Evolutionary conservation across 805 yeast species (phyloP), one percentile per base, ranked within the genome.

Genomic region (Candida nemodendra): DNA sequence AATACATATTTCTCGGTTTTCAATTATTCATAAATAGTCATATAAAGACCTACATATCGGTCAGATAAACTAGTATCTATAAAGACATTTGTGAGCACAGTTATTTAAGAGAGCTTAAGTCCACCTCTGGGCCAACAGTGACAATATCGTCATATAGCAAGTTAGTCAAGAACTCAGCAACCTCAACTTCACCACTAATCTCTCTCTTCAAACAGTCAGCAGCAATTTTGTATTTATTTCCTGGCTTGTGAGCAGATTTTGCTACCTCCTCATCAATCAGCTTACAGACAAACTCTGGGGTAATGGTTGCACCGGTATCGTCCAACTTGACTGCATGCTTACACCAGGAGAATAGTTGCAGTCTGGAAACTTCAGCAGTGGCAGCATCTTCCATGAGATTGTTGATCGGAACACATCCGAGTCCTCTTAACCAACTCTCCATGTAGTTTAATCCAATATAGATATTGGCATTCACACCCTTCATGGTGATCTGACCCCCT

Each of bases 381-480:
- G 93, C 93, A 19, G 95, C 95, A 62, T 84, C 95, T 65, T 84
- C 95, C 95, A 84, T 84, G 62, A 84, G 70, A 61, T 79, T 77
- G 68, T 84, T 84, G 61, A 84, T 84, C 49, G 95, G 91, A 44
- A 83, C 90, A 72, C 93, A 84, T 12, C 95, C 95, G 37, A 79
- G 66, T 42, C 88, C 88, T 60, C 89, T 74, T 53, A 84, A 73
- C 95, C 95, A 84, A 21, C 90, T 86, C 66, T 84, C 93, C 72
- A 84, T 84, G 61, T 84, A 84, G 47, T 81, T 78, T 50, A 84
- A 67, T 29, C 93, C 93, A 62, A 84, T 84, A 56, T 78, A 76
- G 51, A 84, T 71, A 64, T 84, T 84, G 41, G 82, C 74, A 55
- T 78, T 68, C 52, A 84, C 80, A 61, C 91, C 93, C 33, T 67